Evolutionary conservation across 495 filamentous ascomycete genomes (phyloP).

Genomic region (Tuber umbilicatum): DNA sequence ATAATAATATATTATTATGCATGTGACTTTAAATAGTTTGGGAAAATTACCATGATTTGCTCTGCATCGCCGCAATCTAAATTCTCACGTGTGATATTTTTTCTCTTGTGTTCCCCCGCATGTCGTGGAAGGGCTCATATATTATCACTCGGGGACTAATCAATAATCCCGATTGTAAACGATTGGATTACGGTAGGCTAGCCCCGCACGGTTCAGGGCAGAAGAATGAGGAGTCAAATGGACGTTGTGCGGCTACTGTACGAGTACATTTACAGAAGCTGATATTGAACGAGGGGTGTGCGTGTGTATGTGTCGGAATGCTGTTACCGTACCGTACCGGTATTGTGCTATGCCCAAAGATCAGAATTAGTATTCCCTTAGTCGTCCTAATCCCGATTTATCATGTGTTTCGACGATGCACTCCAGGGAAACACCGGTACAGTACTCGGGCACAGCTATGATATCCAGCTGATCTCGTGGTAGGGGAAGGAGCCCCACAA

Average conservation of each 20-base stretch:
- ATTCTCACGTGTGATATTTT: background rate
- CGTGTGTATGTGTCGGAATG: background rate
- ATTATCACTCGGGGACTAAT: conserved; percentile 1
- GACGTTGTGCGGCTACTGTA: too few relatives aligned
- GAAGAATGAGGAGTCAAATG: background rate
- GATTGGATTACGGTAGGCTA: background rate
- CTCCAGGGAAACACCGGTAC: too few relatives aligned
- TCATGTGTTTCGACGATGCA: background rate
- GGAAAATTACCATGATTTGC: background rate
- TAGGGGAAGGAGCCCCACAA: background rate
- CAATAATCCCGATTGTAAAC: background rate
- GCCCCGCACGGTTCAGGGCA: background rate
- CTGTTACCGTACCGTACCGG: background rate
- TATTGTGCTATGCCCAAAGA: background rate
- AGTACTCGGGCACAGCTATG: background rate
- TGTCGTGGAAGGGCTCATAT: background rate
- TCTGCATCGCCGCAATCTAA: background rate
- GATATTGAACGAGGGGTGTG: background rate
- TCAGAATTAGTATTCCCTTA: background rate
- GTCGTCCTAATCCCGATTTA: background rate
- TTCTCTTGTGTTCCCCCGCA: background rate
- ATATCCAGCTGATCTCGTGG: background rate
- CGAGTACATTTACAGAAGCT: background rate
- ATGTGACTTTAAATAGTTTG: background rate
- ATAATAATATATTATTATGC: background rate